Conservation (phyloP, 2,329 filamentous ascomycete species). For the Aspergillus neoniger region DNA sequence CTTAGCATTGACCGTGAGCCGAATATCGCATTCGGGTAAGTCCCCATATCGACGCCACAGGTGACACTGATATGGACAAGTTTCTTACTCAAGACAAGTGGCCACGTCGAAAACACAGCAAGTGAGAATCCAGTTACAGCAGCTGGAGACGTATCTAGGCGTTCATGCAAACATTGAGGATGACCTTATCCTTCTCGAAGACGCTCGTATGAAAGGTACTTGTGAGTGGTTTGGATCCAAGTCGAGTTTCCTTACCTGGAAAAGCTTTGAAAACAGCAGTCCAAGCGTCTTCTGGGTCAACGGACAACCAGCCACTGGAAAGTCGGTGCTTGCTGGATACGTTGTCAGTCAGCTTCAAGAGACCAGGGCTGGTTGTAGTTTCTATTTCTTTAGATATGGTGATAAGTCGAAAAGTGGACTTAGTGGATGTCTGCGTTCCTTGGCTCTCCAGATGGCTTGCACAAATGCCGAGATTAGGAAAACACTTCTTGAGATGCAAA, state of each 20-base stretch:
- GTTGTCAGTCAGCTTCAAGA: conserved; percentile 26
- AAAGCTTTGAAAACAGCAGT: neutral
- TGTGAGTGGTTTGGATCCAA: conserved; percentile 12
- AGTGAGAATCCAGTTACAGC: neutral
- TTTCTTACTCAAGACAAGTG: neutral
- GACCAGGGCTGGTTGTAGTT: conserved; percentile 24
- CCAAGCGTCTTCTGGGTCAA: conserved; percentile 30
- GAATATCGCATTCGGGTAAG: neutral
- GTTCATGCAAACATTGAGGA: conserved; percentile 1
- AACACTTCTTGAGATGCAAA: neutral
- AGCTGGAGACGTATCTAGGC: conserved; percentile 2
- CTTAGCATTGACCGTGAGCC: conserved; percentile 12
- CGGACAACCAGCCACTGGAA: conserved; percentile 36
- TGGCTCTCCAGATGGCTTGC: conserved; percentile 41
- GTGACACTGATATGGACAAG: neutral
- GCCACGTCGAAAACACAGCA: no score
- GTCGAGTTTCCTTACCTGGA: conserved; percentile 14
- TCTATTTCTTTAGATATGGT: conserved; percentile 40
- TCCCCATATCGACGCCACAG: neutral
- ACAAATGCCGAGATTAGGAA: neutral
- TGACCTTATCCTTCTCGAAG: conserved; percentile 3
- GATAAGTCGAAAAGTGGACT: conserved; percentile 30
- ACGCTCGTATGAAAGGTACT: neutral
- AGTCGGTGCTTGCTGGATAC: conserved; percentile 35
- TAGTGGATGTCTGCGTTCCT: conserved; percentile 28